Evolutionary conservation across 345 rosid genomes (phyloP), one percentile per base, ranked within the genome.

Genomic region (Passiflora organensis): DNA sequence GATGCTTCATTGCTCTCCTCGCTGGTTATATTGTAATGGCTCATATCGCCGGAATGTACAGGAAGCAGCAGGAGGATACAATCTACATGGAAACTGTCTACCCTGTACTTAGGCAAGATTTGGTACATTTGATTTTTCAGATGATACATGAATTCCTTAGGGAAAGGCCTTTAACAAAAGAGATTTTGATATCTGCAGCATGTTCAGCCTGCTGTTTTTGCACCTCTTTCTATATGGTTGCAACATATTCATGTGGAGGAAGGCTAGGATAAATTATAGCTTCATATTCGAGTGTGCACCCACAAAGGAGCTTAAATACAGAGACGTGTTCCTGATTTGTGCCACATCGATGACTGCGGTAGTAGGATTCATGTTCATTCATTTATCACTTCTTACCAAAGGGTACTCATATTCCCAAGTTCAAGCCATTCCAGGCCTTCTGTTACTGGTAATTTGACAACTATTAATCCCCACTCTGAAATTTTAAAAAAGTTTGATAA

Each of bases 41-140:
- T 77, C 93, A 78, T 65, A 60, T 89, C 46, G 80, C 87, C 11
- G 97, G 99, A 60, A 85, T 75, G 85, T 94, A 89, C 59, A 76
- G 77, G 74, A 64, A 67, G 47, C 80, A 76, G 48, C 67, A 82
- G n/a, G n/a, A n/a, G 20, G 88, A 82, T 63, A 64, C 87, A 16
- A 71, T 85, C 63, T 94, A 94, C 68, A 85, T 89, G 99, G 99
- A 94, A 74, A 94, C 99, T 59, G 85, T 76, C 5, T 89, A 89
- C 48, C 99, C 99, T 32, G 87, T 94, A 18, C 78, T 94, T 45
- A 94, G 99, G 99, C 83, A 75, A 89, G 91, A 65, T 24, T 6
- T 41, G 43, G 14, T 41, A 41, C 13, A 6, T 32, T 59, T 58
- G 17, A 37, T 38, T 15, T 20, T n/a, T 60, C 49, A 59, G 10